Conservation (phyloP, 2,329 filamentous ascomycete genomes). For the Xylariales sp. region DNA sequence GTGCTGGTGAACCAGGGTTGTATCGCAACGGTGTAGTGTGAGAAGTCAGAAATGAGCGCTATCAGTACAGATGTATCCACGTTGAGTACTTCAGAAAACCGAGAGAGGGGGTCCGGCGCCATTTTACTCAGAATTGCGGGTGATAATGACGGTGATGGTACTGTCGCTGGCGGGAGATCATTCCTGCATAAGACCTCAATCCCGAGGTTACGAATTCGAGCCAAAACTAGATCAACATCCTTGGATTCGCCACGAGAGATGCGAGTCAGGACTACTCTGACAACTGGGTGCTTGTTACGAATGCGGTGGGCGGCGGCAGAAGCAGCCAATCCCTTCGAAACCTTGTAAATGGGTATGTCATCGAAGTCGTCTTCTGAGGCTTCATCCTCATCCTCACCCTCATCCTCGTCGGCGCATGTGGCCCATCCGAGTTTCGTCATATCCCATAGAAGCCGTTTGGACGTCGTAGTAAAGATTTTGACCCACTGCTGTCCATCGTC, state of each 20-base stretch:
- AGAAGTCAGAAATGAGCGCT: constrained; percentile 69
- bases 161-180: constrained; percentile 11
- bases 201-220: constrained; percentile 20
- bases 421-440: constrained; percentile 25
- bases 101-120: constrained; percentile 23
- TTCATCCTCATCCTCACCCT: constrained; percentile 15
- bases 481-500: constrained; percentile 26
- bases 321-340: constrained; percentile 18
- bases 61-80: constrained; percentile 67
- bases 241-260: constrained; percentile 20
- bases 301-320: constrained; percentile 24
- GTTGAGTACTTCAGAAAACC: constrained; percentile 37
- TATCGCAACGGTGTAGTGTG: constrained; percentile 41
- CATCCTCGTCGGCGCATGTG: constrained; percentile 22
- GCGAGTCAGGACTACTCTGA: constrained; percentile 23
- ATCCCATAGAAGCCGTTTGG: constrained; percentile 25
- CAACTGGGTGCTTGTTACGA: constrained; percentile 17
- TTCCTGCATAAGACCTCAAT: constrained; percentile 20
- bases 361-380: constrained; percentile 18
- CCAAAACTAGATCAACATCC: constrained; percentile 23
- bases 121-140: constrained; percentile 19
- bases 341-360: constrained; percentile 26
- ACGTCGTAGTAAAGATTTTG: constrained; percentile 27
- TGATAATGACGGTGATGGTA: constrained; percentile 15
- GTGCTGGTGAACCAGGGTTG: constrained; percentile 46